A percentile compares a stretch with the other conserved stretches of the same genome.
Conservation (phyloP, 1,284 basidiomycete genomes). For the Melanopsichium pennsylvanicum region DNA sequence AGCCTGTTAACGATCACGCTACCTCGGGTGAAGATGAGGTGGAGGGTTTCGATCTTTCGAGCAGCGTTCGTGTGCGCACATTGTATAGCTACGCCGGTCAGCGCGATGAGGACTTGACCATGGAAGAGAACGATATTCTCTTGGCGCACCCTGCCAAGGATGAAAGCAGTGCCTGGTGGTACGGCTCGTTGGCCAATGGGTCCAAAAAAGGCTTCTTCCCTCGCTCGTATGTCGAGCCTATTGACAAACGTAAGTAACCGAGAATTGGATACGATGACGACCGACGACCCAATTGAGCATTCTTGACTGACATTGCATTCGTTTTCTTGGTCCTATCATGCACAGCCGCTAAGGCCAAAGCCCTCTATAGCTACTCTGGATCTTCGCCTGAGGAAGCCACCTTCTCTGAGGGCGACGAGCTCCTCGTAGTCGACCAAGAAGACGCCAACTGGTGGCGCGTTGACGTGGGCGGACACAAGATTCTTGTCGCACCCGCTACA, state of each 20-base stretch:
- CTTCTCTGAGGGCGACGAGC: conserved; percentile 53
- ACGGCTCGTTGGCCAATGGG: conserved; percentile 76
- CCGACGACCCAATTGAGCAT: not conserved
- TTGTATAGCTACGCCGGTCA: conserved; percentile 78
- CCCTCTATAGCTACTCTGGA: conserved; percentile 62
- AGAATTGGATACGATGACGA: too few species aligned
- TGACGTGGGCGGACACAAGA: conserved; percentile 47
- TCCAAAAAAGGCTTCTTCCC: conserved; percentile 88
- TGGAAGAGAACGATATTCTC: conserved; percentile 82
- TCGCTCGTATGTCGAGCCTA: conserved; percentile 73
- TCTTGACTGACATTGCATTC: conserved; percentile 1
- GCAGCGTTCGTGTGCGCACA: conserved; percentile 73
- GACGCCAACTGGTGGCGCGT: conserved; percentile 64
- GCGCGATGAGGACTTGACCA: conserved; percentile 83
- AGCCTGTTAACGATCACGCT: conserved; percentile 20
- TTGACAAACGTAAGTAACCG: conserved; percentile 42
- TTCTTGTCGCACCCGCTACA: conserved; percentile 61
- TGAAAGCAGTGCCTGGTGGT: conserved; percentile 77
- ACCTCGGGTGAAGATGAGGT: conserved; percentile 62
- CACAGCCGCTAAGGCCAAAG: conserved; percentile 51
- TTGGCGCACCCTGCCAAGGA: conserved; percentile 55
- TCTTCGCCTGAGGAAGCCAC: conserved; percentile 59
- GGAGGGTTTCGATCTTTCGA: conserved; percentile 77
- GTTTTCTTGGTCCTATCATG: not conserved
- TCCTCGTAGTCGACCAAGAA: conserved; percentile 59